Evolutionary conservation across 2,329 filamentous ascomycete species (phyloP).

Genomic region (Pyrenophora teres): DNA sequence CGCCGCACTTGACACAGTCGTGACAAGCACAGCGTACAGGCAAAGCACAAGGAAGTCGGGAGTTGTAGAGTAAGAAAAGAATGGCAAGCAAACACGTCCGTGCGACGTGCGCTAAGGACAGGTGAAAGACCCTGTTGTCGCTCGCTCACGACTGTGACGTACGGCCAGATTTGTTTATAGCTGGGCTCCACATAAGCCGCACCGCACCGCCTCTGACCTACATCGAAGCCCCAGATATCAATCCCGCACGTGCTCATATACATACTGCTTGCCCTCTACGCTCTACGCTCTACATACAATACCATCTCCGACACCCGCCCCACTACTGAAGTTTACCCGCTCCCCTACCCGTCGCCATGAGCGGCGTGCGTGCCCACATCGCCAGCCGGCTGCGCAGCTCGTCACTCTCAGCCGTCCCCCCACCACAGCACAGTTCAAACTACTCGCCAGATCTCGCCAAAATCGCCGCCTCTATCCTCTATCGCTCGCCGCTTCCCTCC

Average conservation of each 20-base stretch:
- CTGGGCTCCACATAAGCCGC: conserved; percentile 9
- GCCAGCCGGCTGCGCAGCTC: conserved; percentile 48
- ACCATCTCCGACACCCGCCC: neutral
- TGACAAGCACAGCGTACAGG: neutral
- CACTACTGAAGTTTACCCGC: neutral
- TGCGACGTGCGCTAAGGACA: conserved; percentile 5
- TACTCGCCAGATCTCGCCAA: conserved; percentile 56
- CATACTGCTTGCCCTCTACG: conserved; percentile 6
- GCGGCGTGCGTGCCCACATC: conserved; percentile 46
- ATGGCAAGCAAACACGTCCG: conserved; percentile 22
- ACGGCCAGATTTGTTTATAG: conserved; percentile 22
- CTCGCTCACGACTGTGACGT: conserved; percentile 17
- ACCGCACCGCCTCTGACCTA: conserved; percentile 15
- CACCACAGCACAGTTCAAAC: conserved; percentile 51
- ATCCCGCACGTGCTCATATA: conserved; percentile 19
- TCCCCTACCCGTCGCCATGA: conserved; percentile 31
- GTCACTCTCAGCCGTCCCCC: conserved; percentile 55
- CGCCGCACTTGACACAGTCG: too few relatives aligned
- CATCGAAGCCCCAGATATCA: neutral
- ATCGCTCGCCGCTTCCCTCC: conserved; percentile 58
- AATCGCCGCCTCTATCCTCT: conserved; percentile 59
- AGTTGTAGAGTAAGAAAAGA: neutral
- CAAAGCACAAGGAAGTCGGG: conserved; percentile 5
- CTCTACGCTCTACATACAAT: neutral
- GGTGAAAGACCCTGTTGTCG: conserved; percentile 11